Evolutionary conservation across 2,329 filamentous ascomycete genomes (phyloP).

Genomic region (Pyricularia grisea): DNA sequence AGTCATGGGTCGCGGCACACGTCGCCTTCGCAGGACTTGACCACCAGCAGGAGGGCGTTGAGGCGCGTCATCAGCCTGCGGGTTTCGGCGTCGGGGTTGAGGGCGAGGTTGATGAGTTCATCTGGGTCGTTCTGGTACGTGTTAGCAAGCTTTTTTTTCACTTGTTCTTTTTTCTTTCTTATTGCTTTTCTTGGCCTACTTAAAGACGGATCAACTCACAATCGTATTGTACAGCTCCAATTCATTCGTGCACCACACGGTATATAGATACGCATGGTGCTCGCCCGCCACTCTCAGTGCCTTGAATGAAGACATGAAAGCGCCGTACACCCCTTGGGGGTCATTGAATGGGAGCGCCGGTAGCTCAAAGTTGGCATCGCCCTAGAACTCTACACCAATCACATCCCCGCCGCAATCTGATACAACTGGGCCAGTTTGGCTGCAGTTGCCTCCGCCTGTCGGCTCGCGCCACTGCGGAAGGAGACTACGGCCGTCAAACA

Average conservation of each 20-base stretch:
- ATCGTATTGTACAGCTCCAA: conserved; percentile 21
- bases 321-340: not conserved
- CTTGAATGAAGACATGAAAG: conserved; percentile 18
- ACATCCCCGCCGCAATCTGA: conserved; percentile 11
- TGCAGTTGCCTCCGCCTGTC: not conserved
- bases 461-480: conserved; percentile 17
- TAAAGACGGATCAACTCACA: not conserved
- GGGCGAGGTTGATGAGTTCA: too few species aligned
- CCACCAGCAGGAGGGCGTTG: conserved; percentile 16
- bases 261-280: conserved; percentile 15
- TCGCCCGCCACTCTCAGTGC: conserved; percentile 17
- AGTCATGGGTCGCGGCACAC: conserved; percentile 15
- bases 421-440: conserved; percentile 7
- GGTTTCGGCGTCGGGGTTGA: not conserved
- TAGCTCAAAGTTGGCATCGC: conserved; percentile 14
- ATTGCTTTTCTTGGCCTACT: not conserved
- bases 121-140: too few species aligned
- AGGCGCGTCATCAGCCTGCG: conserved; percentile 6
- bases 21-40: conserved; percentile 15
- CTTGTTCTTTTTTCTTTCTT: too few species aligned
- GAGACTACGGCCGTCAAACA: conserved; percentile 21
- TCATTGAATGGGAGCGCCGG: conserved; percentile 2
- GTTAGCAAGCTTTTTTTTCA: too few species aligned
- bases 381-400: conserved; percentile 19
- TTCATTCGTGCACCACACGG: conserved; percentile 18